Evolutionary conservation across 306 rosid genomes (phyloP).

Genomic region (Arachis hypogaea): DNA sequence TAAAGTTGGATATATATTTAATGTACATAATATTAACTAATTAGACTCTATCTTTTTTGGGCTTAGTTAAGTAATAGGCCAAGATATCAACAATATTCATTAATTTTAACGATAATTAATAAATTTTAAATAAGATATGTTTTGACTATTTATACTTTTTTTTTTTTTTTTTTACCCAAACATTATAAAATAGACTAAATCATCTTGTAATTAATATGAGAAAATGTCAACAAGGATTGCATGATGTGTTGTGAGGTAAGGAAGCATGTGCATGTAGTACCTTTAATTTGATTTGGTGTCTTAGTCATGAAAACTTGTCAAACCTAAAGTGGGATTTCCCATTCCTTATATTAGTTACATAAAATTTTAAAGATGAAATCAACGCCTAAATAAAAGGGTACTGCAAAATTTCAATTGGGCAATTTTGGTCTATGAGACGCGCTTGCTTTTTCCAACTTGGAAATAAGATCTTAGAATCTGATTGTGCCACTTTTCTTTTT

Average conservation of each 20-base stretch:
- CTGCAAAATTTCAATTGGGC: background rate
- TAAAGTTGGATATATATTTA: no score
- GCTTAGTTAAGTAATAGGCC: no score
- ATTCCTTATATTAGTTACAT: conserved; percentile 20
- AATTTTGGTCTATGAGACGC: background rate
- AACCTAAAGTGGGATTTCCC: background rate
- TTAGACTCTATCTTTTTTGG: no score
- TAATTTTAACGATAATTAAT: no score
- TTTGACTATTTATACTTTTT: no score
- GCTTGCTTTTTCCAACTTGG: background rate
- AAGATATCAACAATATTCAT: no score
- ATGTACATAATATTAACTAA: no score
- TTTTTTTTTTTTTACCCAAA: no score
- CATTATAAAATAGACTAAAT: no score
- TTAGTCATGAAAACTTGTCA: background rate
- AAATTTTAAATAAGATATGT: no score
- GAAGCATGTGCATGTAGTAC: background rate
- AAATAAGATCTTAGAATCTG: background rate
- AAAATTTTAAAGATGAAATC: background rate
- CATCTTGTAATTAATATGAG: background rate
- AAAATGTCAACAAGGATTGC: conserved; percentile 30
- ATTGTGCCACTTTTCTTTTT: background rate
- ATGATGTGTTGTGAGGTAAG: background rate
- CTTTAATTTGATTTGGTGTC: background rate
- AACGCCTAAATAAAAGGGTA: background rate